Percentiles rank a stretch among this genome's conserved stretches.
Evolutionary conservation across 2,329 filamentous ascomycete species (phyloP).

Genomic region (Diaporthe longicolla): DNA sequence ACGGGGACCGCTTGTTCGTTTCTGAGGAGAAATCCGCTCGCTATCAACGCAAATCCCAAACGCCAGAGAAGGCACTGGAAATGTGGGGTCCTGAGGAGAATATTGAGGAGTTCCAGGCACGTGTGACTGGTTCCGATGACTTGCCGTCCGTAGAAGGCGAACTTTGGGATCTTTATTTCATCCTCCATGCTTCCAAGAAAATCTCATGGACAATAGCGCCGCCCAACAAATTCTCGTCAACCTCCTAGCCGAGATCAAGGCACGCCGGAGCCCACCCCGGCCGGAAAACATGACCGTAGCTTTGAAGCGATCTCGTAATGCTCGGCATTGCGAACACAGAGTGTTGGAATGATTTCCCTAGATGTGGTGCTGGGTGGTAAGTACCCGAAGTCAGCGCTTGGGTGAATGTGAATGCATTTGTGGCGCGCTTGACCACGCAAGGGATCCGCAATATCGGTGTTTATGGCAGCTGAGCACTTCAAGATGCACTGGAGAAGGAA

Average conservation of each 20-base stretch:
- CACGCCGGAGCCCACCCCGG: conserved; percentile 40
- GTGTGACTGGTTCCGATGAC: conserved; percentile 8
- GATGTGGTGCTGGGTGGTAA: conserved; percentile 43
- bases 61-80: conserved; percentile 16
- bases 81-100: conserved; percentile 31
- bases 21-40: conserved; percentile 7
- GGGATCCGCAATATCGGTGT: neutral
- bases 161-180: conserved; percentile 45
- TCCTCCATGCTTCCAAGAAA: conserved; percentile 45
- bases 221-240: conserved; percentile 41
- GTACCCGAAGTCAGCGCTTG: conserved; percentile 41
- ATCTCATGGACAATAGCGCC: conserved; percentile 40
- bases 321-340: conserved; percentile 42
- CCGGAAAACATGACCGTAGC: conserved; percentile 31
- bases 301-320: neutral
- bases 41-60: neutral
- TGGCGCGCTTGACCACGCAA: conserved; percentile 40
- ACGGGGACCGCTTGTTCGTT: conserved; percentile 34
- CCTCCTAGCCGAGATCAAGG: conserved; percentile 41
- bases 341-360: conserved; percentile 43
- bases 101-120: neutral
- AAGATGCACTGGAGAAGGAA: neutral
- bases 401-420: conserved; percentile 43
- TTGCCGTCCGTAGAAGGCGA: conserved; percentile 33
- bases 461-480: conserved; percentile 34